Percentiles rank a stretch among this genome's conserved stretches.
These are phyloP conservation scores for Auricularia heimuer DNA, from an alignment of 768 basidiomycete genomes.

Conservation along the genomic window DNA sequence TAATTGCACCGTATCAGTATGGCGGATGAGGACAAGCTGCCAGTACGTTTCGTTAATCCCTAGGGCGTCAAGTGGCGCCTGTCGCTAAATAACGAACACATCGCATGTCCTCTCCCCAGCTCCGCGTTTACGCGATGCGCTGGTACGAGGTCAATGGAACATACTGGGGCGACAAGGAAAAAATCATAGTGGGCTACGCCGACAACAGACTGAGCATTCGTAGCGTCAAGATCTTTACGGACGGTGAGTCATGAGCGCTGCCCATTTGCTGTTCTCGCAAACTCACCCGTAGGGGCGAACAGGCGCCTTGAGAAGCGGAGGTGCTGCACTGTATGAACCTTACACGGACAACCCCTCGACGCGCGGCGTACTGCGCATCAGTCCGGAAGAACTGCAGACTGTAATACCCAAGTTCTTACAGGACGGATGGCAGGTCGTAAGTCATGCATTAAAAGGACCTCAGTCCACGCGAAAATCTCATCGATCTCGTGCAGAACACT, in stretches of 20 bases:
- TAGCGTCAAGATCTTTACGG: constrained; percentile 65
- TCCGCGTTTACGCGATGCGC: constrained; percentile 56
- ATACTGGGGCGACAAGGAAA: constrained; percentile 59
- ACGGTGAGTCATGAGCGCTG: constrained; percentile 38
- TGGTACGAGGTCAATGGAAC: constrained; percentile 41
- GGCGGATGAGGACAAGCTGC: constrained; percentile 57
- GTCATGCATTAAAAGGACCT: neutral
- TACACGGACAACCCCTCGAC: constrained; percentile 23
- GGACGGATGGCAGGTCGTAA: constrained; percentile 11
- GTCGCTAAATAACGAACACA: neutral
- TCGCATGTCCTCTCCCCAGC: constrained; percentile 24
- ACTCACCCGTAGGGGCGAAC: neutral
- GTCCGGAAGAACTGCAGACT: constrained; percentile 3
- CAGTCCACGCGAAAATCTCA: no score
- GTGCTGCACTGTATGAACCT: constrained; percentile 78
- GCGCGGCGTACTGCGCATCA: constrained; percentile 8
- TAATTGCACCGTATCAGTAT: constrained; percentile 34
- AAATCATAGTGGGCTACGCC: constrained; percentile 45
- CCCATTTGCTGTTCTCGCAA: constrained; percentile 6
- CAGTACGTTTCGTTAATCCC: constrained; percentile 33
- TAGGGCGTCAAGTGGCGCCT: constrained; percentile 2
- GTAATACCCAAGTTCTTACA: constrained; percentile 8
- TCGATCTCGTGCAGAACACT: constrained; percentile 48
- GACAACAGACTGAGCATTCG: constrained; percentile 59
- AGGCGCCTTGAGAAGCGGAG: constrained; percentile 89